A percentile compares a stretch with the other conserved stretches of the same genome.
phyloP scores from a whole-genome alignment of 768 basidiomycete genomes.

The Trametes punicea region DNA sequence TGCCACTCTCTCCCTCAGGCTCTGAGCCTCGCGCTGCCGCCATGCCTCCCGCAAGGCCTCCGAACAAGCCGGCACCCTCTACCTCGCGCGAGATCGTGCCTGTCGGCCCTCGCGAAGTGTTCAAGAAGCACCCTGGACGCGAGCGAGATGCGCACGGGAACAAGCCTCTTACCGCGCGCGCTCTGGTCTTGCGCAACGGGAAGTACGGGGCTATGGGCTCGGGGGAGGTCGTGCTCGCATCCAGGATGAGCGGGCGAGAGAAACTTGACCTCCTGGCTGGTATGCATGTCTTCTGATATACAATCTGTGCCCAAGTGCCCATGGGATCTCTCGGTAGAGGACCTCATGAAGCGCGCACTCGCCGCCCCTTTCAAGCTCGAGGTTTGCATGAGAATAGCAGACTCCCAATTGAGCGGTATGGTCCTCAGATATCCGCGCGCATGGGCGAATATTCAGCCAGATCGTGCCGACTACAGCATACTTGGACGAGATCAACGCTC shows the following conservation, averaged over 20 bases:
- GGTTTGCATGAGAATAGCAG: conserved; percentile 61
- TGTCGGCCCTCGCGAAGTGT: conserved; percentile 53
- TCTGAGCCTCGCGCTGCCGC: no score
- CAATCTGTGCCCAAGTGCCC: neutral
- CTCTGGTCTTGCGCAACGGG: conserved; percentile 70
- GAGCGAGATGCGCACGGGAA: conserved; percentile 46
- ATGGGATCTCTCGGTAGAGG: conserved; percentile 44
- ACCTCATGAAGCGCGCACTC: conserved; percentile 60
- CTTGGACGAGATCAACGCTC: conserved; percentile 63
- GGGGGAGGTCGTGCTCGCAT: conserved; percentile 58
- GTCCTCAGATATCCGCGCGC: neutral
- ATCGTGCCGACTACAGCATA: conserved; percentile 40
- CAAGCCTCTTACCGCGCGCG: conserved; percentile 66
- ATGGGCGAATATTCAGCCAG: conserved; percentile 1
- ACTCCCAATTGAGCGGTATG: conserved; percentile 71
- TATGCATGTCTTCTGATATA: conserved; percentile 26
- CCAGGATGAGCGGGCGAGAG: conserved; percentile 69
- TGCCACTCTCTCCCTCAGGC: neutral
- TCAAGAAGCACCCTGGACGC: conserved; percentile 33
- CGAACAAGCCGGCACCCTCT: conserved; percentile 11
- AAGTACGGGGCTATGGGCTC: conserved; percentile 70
- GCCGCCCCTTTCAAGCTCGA: conserved; percentile 63
- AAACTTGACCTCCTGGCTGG: conserved; percentile 79
- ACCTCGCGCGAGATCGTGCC: conserved; percentile 46
- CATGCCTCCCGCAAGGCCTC: conserved; percentile 22